Evolutionary conservation across 1,284 basidiomycete species (phyloP).

Genomic region (Neonothopanus nambi): DNA sequence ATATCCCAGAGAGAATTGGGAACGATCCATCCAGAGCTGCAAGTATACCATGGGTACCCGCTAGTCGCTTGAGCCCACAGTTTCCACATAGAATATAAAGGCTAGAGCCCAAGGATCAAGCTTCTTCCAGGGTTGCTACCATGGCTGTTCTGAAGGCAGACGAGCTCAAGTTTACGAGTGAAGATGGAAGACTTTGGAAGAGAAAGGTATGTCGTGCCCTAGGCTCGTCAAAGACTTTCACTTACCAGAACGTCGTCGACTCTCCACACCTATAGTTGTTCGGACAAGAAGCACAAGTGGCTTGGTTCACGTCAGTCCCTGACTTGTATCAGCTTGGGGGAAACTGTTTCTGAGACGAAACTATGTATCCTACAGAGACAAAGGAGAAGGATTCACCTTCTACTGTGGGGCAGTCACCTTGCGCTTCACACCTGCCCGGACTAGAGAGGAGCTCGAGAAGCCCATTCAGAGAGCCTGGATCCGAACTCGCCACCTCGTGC

Average conservation of each 20-base stretch:
- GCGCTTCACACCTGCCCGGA: background rate
- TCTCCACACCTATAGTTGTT: background rate
- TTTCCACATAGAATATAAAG: background rate
- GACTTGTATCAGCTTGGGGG: background rate
- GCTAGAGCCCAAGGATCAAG: too few species aligned
- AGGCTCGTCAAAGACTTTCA: too few species aligned
- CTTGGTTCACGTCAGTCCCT: conserved; percentile 4
- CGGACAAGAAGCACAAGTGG: conserved; percentile 11
- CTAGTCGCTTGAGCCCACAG: too few species aligned
- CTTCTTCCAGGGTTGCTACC: too few species aligned
- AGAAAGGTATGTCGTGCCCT: background rate
- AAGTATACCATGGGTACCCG: too few species aligned
- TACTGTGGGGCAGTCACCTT: conserved; percentile 3
- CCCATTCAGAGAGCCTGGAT: conserved; percentile 7
- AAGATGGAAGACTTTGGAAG: conserved; percentile 7
- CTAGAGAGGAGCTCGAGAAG: conserved; percentile 1
- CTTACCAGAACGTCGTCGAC: too few species aligned
- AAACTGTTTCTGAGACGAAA: too few species aligned
- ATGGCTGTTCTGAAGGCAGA: background rate
- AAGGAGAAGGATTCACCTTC: conserved; percentile 10
- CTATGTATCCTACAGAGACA: background rate
- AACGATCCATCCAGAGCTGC: too few species aligned
- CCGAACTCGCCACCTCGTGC: conserved; percentile 4
- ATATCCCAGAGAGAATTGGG: too few species aligned
- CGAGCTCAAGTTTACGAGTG: conserved; percentile 2